Evolutionary conservation across 2,329 filamentous ascomycete genomes (phyloP).

Genomic region (Nemania diffusa): DNA sequence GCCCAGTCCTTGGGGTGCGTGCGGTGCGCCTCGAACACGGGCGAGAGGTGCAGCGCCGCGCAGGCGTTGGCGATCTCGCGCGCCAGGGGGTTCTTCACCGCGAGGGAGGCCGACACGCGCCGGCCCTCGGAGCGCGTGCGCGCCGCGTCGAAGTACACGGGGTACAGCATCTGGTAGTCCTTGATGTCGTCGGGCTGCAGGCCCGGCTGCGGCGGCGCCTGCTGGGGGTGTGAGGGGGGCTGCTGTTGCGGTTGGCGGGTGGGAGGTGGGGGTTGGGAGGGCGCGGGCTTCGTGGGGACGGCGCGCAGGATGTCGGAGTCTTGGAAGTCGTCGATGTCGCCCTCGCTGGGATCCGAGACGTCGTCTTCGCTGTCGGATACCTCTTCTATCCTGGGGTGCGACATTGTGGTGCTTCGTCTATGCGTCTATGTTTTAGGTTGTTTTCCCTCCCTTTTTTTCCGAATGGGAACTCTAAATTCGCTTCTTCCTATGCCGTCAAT

Average conservation of each 20-base stretch:
- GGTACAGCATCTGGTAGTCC: constrained; percentile 89
- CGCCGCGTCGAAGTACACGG: constrained; percentile 89
- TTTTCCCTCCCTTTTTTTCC: not conserved
- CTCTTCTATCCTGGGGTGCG: constrained; percentile 90
- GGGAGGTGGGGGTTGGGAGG: constrained; percentile 47
- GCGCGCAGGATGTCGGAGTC: constrained; percentile 67
- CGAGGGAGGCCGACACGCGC: constrained; percentile 76
- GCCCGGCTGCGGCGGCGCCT: constrained; percentile 49
- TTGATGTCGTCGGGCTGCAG: constrained; percentile 70
- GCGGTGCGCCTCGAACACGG: constrained; percentile 90
- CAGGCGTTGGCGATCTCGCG: constrained; percentile 90
- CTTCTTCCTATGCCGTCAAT: not conserved
- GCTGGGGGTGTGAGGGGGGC: constrained; percentile 16
- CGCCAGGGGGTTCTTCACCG: constrained; percentile 86
- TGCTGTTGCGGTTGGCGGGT: constrained; percentile 50
- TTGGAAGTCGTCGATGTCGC: constrained; percentile 76
- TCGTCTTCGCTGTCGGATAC: constrained; percentile 78
- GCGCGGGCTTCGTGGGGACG: constrained; percentile 50
- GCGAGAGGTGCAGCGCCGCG: constrained; percentile 73
- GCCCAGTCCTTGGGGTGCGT: constrained; percentile 97
- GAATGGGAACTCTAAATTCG: not conserved
- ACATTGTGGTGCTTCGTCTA: constrained; percentile 65
- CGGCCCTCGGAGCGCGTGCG: constrained; percentile 82
- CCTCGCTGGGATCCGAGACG: constrained; percentile 85
- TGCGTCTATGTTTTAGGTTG: constrained; percentile 3